Base-by-base conservation (phyloP, 345 rosid genomes). In the Limnanthes douglasii region DNA sequence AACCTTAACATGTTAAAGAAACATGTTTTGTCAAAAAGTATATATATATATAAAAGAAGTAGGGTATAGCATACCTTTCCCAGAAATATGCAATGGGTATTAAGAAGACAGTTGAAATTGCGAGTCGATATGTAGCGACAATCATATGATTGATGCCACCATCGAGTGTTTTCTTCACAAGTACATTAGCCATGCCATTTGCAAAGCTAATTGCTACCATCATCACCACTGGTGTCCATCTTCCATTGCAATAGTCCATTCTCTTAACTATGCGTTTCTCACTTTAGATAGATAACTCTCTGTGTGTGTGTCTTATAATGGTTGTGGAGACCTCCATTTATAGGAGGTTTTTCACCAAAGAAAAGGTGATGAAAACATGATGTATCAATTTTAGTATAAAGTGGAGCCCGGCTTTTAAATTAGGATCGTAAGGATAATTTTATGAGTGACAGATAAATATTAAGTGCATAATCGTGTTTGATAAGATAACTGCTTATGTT, bases 71-170 rank as follows among this genome's bases (percentile, higher is more conserved):
- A 43, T 53, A 71, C 85, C 75, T 58, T 50, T 75, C 85, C 57
- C 61, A 54, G 13, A 68, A 62, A 54, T 37, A 71, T 18, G 69
- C 72, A 8, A 71, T 58, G 11, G 85, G 85, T 16, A 44, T 64
- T 36, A 75, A 53, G 64, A 62, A 57, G 22, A 57, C 12, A 19
- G 80, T 46, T 6, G 79, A 71, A 46, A 75, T 63, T 5, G 51
- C 50, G 8, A 75, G 76, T 4, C 80, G 73, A 29, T 75, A 75
- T 1, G 85, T 71, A 48, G 75, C 50, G 2, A 75, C 51, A 14
- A 71, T 69, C 60, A 71, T 50, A 43, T 62, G 73, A 46, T 62
- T 54, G 26, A 65, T 51, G 24, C 85, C 85, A 42, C 64, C 64
- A 18, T 65, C 73, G 20, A 71, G 71, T 11, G 59, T 61, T 37